Conservation (phyloP, 2,329 filamentous ascomycete species). For the Colletotrichum agaves region DNA sequence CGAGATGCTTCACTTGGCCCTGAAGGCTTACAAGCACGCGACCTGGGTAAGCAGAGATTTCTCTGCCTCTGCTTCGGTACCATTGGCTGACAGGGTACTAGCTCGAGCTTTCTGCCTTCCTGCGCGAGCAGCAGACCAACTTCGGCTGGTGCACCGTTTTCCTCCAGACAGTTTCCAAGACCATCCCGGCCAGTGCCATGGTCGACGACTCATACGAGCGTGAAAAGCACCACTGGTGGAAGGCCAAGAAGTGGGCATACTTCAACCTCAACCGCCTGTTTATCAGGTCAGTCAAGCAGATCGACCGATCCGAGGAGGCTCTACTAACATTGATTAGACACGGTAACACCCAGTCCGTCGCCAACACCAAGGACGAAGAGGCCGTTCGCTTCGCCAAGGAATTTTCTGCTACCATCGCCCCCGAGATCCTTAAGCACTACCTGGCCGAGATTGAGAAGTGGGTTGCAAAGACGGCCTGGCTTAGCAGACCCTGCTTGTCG, state of each 20-base stretch:
- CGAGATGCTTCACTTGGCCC: conserved; percentile 93
- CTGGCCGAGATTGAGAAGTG: conserved; percentile 96
- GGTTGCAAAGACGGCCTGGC: conserved; percentile 93
- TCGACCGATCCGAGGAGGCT: background rate
- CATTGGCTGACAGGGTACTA: conserved; percentile 53
- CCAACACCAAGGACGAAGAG: conserved; percentile 78
- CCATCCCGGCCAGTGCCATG: conserved; percentile 82
- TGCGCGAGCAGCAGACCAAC: conserved; percentile 84
- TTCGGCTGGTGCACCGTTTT: conserved; percentile 98
- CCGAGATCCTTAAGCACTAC: conserved; percentile 96
- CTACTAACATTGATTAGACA: conserved; percentile 69
- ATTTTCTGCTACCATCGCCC: conserved; percentile 91
- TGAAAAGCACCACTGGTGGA: conserved; percentile 98
- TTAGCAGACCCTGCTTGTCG: conserved; percentile 92
- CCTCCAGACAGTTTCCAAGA: conserved; percentile 87
- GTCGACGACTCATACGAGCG: conserved; percentile 82
- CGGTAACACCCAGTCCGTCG: conserved; percentile 75
- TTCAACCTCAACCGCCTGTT: conserved; percentile 97
- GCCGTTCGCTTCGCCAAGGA: conserved; percentile 86
- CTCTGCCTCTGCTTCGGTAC: conserved; percentile 2
- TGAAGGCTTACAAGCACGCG: conserved; percentile 98
- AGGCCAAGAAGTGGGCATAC: conserved; percentile 99
- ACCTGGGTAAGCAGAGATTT: conserved; percentile 74
- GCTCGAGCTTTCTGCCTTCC: conserved; percentile 85
- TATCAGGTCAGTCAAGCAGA: conserved; percentile 72